These are phyloP conservation scores for Neoarthrinium moseri DNA, from an alignment of 2,329 filamentous ascomycete genomes.

Conservation along the genomic window DNA sequence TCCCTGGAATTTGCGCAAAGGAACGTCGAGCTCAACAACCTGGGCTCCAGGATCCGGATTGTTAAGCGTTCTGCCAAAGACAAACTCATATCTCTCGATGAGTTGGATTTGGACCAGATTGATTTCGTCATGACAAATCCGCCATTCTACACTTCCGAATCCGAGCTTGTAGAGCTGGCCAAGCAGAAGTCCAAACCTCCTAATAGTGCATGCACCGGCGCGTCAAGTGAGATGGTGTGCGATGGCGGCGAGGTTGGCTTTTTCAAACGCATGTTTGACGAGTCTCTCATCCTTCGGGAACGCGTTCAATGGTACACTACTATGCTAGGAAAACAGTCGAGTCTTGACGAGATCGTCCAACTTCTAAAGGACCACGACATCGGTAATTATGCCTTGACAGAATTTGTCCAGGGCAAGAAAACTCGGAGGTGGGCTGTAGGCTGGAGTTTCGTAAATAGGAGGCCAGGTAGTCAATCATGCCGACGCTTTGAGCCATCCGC, in stretches of 20 bases:
- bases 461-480: conserved; percentile 53
- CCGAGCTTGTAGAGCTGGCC: conserved; percentile 67
- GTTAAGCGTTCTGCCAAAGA: conserved; percentile 51
- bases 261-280: conserved; percentile 66
- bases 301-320: conserved; percentile 83
- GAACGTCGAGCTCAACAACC: conserved; percentile 67
- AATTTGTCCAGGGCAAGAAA: conserved; percentile 73
- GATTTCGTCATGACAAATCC: conserved; percentile 94
- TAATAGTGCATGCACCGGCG: conserved; percentile 73
- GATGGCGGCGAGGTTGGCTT: conserved; percentile 76
- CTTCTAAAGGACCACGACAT: conserved; percentile 56
- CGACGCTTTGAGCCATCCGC: conserved; percentile 37
- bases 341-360: conserved; percentile 62
- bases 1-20: conserved; percentile 64
- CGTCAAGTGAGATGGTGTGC: conserved; percentile 82
- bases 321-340: conserved; percentile 82
- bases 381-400: conserved; percentile 78
- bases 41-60: conserved; percentile 62
- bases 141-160: conserved; percentile 80
- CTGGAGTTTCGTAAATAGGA: conserved; percentile 75
- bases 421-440: conserved; percentile 85
- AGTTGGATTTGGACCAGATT: conserved; percentile 48
- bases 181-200: conserved; percentile 66
- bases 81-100: conserved; percentile 63
- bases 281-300: conserved; percentile 60